Evolutionary conservation across 768 basidiomycete genomes (phyloP).

Genomic region (Xerocomellus amylosporus): DNA sequence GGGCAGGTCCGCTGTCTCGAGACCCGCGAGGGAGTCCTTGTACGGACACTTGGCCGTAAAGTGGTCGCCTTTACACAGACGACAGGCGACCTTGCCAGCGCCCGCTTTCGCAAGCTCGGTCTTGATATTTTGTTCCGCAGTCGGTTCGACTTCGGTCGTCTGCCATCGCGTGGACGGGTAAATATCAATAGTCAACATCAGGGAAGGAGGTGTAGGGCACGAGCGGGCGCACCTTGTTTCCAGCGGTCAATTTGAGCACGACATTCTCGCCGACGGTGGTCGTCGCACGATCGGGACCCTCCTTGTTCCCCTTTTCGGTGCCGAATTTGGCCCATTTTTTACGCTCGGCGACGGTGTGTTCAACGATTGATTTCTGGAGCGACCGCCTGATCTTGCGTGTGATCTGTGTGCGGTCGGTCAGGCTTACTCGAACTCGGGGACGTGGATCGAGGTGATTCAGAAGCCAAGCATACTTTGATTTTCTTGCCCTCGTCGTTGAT

Average conservation of each 20-base stretch:
- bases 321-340: slow-evolving; percentile 96
- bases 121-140: slow-evolving; percentile 65
- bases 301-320: slow-evolving; percentile 77
- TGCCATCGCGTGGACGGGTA: slow-evolving; percentile 21
- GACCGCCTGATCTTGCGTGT: slow-evolving; percentile 84
- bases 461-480: slow-evolving; percentile 75
- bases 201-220: too few species aligned
- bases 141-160: slow-evolving; percentile 64
- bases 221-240: slow-evolving; percentile 52
- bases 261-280: slow-evolving; percentile 86
- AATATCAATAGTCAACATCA: too few species aligned
- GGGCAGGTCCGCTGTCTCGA: slow-evolving; percentile 54
- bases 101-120: slow-evolving; percentile 66
- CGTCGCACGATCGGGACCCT: slow-evolving; percentile 90
- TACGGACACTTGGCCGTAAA: slow-evolving; percentile 99
- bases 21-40: slow-evolving; percentile 85
- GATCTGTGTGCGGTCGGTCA: slow-evolving; percentile 47
- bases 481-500: slow-evolving; percentile 93
- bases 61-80: slow-evolving; percentile 94
- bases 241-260: slow-evolving; percentile 56
- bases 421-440: neutral
- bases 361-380: slow-evolving; percentile 89
- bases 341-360: slow-evolving; percentile 90
- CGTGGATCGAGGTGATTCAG: neutral
- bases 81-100: slow-evolving; percentile 85